A percentile compares a stretch with the other conserved stretches of the same genome.
Conservation (phyloP, 306 rosid species). For the Prunus davidiana region DNA sequence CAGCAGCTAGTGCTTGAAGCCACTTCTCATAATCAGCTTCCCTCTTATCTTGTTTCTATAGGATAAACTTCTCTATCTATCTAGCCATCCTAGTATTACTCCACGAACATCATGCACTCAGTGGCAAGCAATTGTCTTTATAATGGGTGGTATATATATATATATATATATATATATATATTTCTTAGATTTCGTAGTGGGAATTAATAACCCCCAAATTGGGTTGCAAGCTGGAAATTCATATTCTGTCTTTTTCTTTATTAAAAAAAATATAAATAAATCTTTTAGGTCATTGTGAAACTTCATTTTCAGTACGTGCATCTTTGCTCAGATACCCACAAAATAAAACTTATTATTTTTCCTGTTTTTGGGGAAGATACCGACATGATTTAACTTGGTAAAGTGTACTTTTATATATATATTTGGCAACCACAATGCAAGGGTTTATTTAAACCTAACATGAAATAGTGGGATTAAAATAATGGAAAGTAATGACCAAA, state of each 20-base stretch:
- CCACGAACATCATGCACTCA: conserved; percentile 28
- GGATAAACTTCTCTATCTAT: conserved; percentile 12
- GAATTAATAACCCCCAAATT: neutral
- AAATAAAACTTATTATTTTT: neutral
- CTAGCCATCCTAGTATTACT: conserved; percentile 32
- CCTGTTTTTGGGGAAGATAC: neutral
- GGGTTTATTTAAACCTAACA: neutral
- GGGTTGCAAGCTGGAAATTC: neutral
- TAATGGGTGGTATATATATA: conserved; percentile 33
- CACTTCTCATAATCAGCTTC: conserved; percentile 25
- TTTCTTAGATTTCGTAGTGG: neutral
- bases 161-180: neutral
- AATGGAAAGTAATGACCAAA: neutral
- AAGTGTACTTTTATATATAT: neutral
- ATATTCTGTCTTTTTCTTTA: neutral
- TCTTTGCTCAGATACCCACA: too few species aligned
- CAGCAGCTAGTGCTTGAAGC: conserved; percentile 21
- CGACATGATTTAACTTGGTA: neutral
- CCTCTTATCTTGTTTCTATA: conserved; percentile 25
- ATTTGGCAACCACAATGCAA: neutral
- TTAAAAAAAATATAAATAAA: neutral
- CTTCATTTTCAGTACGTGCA: neutral
- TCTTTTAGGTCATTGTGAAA: neutral
- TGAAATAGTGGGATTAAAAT: neutral
- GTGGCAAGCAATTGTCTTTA: conserved; percentile 40